These are phyloP conservation scores for Cryphonectria carpinicola DNA, from an alignment of 2,329 filamentous ascomycete species.

Conservation along the genomic window DNA sequence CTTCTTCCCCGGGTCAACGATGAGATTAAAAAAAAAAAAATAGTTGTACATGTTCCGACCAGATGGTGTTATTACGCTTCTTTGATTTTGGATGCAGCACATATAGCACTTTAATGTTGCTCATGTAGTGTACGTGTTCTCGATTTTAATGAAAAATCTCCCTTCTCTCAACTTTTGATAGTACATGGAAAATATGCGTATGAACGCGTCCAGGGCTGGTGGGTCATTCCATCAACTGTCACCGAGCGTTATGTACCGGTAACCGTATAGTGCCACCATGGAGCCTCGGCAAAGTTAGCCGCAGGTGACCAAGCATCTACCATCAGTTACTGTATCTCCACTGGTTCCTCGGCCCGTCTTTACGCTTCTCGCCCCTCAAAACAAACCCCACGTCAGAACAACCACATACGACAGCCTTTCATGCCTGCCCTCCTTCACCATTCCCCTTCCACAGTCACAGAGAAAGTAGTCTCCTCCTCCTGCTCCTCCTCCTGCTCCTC, in stretches of 20 bases:
- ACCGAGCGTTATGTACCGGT: background rate
- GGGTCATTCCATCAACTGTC: background rate
- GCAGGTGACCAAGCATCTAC: background rate
- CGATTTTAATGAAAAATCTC: conserved; percentile 18
- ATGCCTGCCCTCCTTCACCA: background rate
- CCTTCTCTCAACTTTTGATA: background rate
- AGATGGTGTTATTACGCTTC: background rate
- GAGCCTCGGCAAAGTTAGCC: conserved; percentile 18
- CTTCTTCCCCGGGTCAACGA: background rate
- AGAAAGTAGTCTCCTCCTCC: background rate
- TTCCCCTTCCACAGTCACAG: background rate
- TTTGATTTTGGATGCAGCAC: background rate
- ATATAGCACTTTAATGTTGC: conserved; percentile 6
- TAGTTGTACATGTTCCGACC: background rate
- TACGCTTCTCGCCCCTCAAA: conserved; percentile 8
- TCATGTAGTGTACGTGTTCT: conserved; percentile 24
- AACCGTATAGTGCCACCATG: background rate
- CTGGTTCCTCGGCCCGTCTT: conserved; percentile 13
- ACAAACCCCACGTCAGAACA: conserved; percentile 12
- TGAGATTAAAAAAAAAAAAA: background rate
- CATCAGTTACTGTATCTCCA: background rate
- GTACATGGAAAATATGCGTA: background rate
- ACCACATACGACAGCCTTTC: background rate
- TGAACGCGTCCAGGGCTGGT: background rate
- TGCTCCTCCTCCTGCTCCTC: background rate